Conservation (phyloP, 2,329 filamentous ascomycete species). For the Onygena corvina region DNA sequence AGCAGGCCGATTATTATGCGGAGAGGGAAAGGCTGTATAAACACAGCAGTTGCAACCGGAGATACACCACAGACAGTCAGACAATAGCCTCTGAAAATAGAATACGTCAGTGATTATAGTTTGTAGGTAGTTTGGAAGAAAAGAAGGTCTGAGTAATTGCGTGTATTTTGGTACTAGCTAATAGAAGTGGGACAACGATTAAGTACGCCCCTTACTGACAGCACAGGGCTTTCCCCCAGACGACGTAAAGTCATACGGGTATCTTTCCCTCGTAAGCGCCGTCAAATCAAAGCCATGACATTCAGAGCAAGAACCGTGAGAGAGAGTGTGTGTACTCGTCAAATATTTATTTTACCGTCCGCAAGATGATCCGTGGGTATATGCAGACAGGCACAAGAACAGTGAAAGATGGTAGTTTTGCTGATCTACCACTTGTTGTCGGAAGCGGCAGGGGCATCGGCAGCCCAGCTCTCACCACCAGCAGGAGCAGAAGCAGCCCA, state of each 20-base stretch:
- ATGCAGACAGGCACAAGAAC: background rate
- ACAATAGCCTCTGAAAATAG: background rate
- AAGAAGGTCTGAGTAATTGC: background rate
- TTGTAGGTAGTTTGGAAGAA: background rate
- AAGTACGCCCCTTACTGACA: constrained; percentile 68
- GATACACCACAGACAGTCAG: too few relatives aligned
- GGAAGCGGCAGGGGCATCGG: constrained; percentile 22
- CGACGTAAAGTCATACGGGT: constrained; percentile 47
- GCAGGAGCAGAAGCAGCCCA: constrained; percentile 40
- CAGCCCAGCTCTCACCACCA: constrained; percentile 32
- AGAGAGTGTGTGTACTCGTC: constrained; percentile 18
- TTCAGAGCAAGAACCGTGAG: constrained; percentile 17
- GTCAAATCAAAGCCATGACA: constrained; percentile 38
- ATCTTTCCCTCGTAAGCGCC: constrained; percentile 99
- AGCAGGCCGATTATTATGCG: constrained; percentile 10
- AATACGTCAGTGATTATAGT: background rate
- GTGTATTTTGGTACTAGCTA: constrained; percentile 7
- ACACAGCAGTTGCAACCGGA: background rate
- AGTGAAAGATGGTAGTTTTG: background rate
- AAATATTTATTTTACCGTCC: constrained; percentile 2
- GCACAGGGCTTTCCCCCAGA: constrained; percentile 97
- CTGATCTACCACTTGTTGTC: constrained; percentile 32
- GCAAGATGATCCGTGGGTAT: background rate
- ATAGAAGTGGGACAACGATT: constrained; percentile 52
- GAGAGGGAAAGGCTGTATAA: background rate